Conservation (phyloP, 2,329 filamentous ascomycete species). For the Tolypocladium ovalisporum region DNA sequence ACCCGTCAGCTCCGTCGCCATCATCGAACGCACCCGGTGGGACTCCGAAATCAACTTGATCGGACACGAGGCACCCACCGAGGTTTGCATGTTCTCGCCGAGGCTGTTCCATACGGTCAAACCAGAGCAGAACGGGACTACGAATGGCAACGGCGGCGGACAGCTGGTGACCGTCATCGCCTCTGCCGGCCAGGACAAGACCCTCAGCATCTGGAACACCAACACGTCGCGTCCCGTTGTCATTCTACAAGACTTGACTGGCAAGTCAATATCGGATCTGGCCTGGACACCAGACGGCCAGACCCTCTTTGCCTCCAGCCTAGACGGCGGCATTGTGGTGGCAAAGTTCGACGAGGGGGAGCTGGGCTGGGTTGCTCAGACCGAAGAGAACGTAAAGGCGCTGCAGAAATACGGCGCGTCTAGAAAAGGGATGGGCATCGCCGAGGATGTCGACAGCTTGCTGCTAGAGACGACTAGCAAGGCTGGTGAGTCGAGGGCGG, state of each 20-base stretch:
- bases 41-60: constrained; percentile 96
- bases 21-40: constrained; percentile 86
- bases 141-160: constrained; percentile 26
- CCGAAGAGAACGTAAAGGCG: constrained; percentile 85
- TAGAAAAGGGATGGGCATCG: constrained; percentile 77
- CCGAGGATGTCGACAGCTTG: constrained; percentile 84
- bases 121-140: constrained; percentile 41
- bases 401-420: constrained; percentile 87
- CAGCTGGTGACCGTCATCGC: constrained; percentile 82
- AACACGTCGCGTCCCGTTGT: constrained; percentile 86
- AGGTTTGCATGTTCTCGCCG: constrained; percentile 95
- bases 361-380: constrained; percentile 74
- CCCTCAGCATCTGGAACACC: constrained; percentile 94
- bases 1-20: constrained; percentile 92
- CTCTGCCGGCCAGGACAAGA: constrained; percentile 93
- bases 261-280: constrained; percentile 88
- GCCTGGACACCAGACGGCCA: constrained; percentile 90
- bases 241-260: constrained; percentile 77
- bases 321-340: constrained; percentile 81
- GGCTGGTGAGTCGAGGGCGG: constrained; percentile 77
- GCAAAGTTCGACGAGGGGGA: constrained; percentile 78
- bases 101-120: constrained; percentile 71
- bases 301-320: constrained; percentile 72
- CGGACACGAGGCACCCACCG: constrained; percentile 90
- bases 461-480: constrained; percentile 86